Percentiles rank a stretch among this genome's conserved stretches.
Evolutionary conservation across 140 eudicot genomes (phyloP).

Genomic region (Stevia rebaudiana): DNA sequence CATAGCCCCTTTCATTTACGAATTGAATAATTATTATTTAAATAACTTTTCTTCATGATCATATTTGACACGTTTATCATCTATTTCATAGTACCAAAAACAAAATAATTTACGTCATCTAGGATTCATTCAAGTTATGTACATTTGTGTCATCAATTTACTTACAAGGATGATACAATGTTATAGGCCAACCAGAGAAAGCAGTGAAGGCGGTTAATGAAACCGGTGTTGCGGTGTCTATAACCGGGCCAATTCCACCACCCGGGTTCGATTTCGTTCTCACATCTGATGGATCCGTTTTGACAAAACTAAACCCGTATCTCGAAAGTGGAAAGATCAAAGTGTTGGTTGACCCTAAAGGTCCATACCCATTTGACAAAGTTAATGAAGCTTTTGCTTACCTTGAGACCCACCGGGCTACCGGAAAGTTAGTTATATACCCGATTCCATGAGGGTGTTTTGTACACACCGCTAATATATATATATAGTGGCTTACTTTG

Average conservation of each 20-base stretch:
- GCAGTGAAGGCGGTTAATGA: slow-evolving; percentile 72
- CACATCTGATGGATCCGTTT: slow-evolving; percentile 58
- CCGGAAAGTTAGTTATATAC: slow-evolving; percentile 65
- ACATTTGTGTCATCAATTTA: not conserved
- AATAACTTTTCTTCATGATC: too few species aligned
- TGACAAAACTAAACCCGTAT: slow-evolving; percentile 65
- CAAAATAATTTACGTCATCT: too few species aligned
- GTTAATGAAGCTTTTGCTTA: slow-evolving; percentile 71
- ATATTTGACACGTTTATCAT: not conserved
- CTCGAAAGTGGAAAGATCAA: slow-evolving; percentile 79
- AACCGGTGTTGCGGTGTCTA: slow-evolving; percentile 61
- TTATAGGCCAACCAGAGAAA: slow-evolving; percentile 66
- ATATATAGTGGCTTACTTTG: not conserved
- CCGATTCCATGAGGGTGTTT: slow-evolving; percentile 35
- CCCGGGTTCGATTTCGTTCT: slow-evolving; percentile 75
- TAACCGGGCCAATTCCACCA: slow-evolving; percentile 59
- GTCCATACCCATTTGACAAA: slow-evolving; percentile 70
- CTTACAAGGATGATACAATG: not conserved
- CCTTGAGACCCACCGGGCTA: slow-evolving; percentile 63
- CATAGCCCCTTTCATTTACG: too few species aligned
- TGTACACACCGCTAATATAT: not conserved
- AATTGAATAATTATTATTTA: too few species aligned
- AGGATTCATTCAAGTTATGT: not conserved
- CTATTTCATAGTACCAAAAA: too few species aligned
- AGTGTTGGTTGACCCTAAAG: slow-evolving; percentile 69